Evolutionary conservation across 1,284 basidiomycete genomes (phyloP).

Genomic region (Ceratobasidium sp.): DNA sequence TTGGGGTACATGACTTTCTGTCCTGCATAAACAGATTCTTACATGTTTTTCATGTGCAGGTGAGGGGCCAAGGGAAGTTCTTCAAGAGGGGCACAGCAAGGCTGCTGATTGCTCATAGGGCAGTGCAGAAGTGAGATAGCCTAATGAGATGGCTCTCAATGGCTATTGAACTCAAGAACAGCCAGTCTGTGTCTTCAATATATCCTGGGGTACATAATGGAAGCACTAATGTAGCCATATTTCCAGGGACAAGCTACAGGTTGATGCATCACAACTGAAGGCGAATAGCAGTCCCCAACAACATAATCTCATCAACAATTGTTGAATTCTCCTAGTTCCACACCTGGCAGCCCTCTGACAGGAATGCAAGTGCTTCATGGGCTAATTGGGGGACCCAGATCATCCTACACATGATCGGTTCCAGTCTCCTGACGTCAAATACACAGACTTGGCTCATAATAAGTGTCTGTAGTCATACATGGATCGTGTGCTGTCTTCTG

Average conservation of each 20-base stretch:
- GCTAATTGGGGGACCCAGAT: neutral
- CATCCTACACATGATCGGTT: neutral
- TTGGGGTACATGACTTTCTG: neutral
- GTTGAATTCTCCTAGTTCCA: neutral
- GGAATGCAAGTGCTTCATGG: neutral
- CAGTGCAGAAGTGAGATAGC: too few relatives aligned
- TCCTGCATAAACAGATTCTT: too few relatives aligned
- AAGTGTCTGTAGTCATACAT: neutral
- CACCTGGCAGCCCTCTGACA: neutral
- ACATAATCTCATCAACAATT: neutral
- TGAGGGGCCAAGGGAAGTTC: too few relatives aligned
- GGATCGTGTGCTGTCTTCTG: neutral
- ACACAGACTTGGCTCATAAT: neutral
- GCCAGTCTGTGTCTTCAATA: too few relatives aligned
- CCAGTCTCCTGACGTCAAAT: neutral
- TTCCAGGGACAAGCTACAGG: neutral
- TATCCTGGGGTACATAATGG: neutral
- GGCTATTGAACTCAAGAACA: constrained; percentile 7
- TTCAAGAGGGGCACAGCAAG: too few relatives aligned
- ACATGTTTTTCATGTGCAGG: too few relatives aligned
- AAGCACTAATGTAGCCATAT: neutral
- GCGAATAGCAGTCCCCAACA: neutral
- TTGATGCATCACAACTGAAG: neutral
- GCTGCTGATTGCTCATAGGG: too few relatives aligned
- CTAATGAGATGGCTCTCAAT: too few relatives aligned